phyloP scores from a whole-genome alignment of 2,329 filamentous ascomycete genomes.

The Fusarium anguioides region DNA sequence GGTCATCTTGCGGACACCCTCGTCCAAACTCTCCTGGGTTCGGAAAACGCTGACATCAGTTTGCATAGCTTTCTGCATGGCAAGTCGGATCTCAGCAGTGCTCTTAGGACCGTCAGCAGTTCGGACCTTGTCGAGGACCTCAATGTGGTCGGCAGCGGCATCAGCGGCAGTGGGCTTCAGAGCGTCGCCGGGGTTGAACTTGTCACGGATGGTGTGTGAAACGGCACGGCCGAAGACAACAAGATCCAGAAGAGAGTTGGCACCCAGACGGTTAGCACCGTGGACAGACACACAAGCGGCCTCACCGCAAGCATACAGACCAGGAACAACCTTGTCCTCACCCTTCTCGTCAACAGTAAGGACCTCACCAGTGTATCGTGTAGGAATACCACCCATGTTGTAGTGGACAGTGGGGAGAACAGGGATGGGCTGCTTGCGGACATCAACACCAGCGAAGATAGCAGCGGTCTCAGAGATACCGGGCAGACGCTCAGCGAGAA shows the following conservation, averaged over 20 bases:
- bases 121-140: conserved; percentile 85
- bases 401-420: conserved; percentile 98
- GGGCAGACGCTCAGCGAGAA: conserved; percentile 94
- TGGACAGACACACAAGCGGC: conserved; percentile 98
- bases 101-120: conserved; percentile 86
- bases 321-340: conserved; percentile 92
- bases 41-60: conserved; percentile 97
- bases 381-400: conserved; percentile 99
- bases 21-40: conserved; percentile 91
- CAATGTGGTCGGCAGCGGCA: conserved; percentile 87
- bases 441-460: conserved; percentile 97
- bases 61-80: conserved; percentile 99
- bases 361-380: conserved; percentile 96
- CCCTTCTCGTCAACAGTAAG: conserved; percentile 87
- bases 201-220: conserved; percentile 96
- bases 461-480: conserved; percentile 99
- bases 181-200: conserved; percentile 84
- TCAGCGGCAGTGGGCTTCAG: conserved; percentile 85
- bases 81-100: conserved; percentile 86
- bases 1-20: conserved; percentile 89
- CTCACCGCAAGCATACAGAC: conserved; percentile 96
- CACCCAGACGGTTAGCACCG: conserved; percentile 96
- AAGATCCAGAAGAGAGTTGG: conserved; percentile 97
- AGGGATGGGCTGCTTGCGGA: conserved; percentile 95
- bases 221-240: conserved; percentile 98